A percentile compares a stretch with the other conserved stretches of the same genome.
Evolutionary conservation across 352 stramenopile genomes (phyloP).

Genomic region (Elongisporangium undulatum): DNA sequence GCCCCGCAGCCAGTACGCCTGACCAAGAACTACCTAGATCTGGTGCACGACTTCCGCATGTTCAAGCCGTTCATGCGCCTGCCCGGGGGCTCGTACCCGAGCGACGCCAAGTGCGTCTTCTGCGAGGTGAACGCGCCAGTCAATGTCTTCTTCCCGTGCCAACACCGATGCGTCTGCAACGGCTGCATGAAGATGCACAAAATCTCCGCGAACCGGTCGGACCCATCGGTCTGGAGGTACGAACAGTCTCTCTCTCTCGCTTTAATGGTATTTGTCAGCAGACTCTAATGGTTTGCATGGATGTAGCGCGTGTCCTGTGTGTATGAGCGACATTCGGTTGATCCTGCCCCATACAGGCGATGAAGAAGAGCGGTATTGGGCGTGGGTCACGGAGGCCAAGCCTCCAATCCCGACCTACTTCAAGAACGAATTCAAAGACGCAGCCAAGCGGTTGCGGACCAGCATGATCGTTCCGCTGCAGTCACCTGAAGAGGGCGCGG

Average conservation of each 20-base stretch:
- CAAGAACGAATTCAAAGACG: slow-evolving; percentile 43
- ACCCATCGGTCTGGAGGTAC: slow-evolving; percentile 30
- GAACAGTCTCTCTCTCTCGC: slow-evolving; percentile 2
- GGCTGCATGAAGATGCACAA: slow-evolving; percentile 36
- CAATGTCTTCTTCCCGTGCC: slow-evolving; percentile 57
- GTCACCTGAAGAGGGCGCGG: background rate
- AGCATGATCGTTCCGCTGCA: slow-evolving; percentile 4
- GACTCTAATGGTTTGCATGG: no score
- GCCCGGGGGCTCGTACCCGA: slow-evolving; percentile 34
- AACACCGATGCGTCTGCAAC: slow-evolving; percentile 66
- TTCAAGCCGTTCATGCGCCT: slow-evolving; percentile 48
- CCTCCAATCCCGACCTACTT: slow-evolving; percentile 37
- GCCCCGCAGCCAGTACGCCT: slow-evolving; percentile 7
- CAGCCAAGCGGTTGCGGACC: slow-evolving; percentile 10
- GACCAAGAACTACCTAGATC: slow-evolving; percentile 52
- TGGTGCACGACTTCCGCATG: slow-evolving; percentile 42
- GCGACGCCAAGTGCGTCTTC: slow-evolving; percentile 36
- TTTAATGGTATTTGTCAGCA: slow-evolving; percentile 3
- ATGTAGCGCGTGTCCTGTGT: slow-evolving; percentile 56
- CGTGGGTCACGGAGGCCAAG: slow-evolving; percentile 47
- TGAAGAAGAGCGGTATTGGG: slow-evolving; percentile 62
- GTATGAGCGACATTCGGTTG: slow-evolving; percentile 51
- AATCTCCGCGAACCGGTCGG: slow-evolving; percentile 24
- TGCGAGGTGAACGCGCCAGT: slow-evolving; percentile 25
- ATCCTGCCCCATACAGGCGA: slow-evolving; percentile 48